Evolutionary conservation across 169 alveolate genomes (phyloP), one percentile per base, ranked within the genome.

Genomic region (Plasmodium vinckei): DNA sequence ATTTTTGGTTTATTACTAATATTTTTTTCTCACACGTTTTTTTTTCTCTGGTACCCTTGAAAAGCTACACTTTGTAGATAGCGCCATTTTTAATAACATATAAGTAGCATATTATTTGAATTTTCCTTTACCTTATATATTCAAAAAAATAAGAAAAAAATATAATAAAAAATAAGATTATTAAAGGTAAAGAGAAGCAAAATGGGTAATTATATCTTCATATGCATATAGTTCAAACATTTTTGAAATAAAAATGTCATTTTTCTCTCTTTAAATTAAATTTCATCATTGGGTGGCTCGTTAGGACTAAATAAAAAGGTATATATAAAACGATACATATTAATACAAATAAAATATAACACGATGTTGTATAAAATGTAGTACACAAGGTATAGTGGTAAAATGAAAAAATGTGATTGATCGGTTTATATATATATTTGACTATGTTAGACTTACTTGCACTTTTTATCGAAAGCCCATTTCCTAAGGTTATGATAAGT

Each of bases 381-480:
- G n/a, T 12, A 19, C 9, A 51, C 0, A 51, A 51, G 17, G 12
- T 1, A 15, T 51, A 13, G n/a, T 13, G 19, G 19, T 0, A 15
- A 15, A 51, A 51, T 13, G 19, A 7, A 15, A 15, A 15, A 51
- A 51, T 51, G 19, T 51, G 6, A 4, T 51, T 4, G 9, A 1
- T 51, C 21, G 42, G 7, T 51, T 51, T 51, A 21, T 6, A 51
- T 33, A 15, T 15, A 51, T 21, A 6, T 12, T 51, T 51, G 19
- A 15, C 0, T 13, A 7, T 47, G 15, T 13, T 51, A 23, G 12
- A 10, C 87, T 39, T 70, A 87, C 95, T 64, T 77, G 95, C 95
- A 84, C 23, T 89, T 87, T 23, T 47, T 73, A 49, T 87, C 91
- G 12, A 70, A 49, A 9, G 95, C 95, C 97, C 96, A 95, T 21